These are phyloP conservation scores for Aspergillus sp. DNA, from an alignment of 2,329 filamentous ascomycete genomes.

Conservation along the genomic window DNA sequence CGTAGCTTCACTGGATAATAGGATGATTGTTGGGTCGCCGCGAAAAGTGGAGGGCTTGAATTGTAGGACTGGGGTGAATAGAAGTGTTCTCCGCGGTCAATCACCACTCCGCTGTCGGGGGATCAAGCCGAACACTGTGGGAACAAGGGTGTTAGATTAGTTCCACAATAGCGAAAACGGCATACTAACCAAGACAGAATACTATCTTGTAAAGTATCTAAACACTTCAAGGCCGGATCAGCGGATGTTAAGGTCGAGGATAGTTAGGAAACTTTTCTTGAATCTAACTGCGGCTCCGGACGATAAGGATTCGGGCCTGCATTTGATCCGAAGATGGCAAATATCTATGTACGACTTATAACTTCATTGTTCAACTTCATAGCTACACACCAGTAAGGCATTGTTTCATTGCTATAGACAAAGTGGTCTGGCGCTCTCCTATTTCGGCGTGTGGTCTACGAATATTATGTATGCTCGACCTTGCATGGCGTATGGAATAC, in stretches of 20 bases:
- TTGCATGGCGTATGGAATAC: slow-evolving; percentile 1
- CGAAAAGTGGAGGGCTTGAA: slow-evolving; percentile 4
- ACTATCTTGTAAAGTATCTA: background rate
- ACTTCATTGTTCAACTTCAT: background rate
- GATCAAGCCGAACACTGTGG: slow-evolving; percentile 14
- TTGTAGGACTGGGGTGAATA: slow-evolving; percentile 11
- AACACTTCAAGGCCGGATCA: slow-evolving; percentile 5
- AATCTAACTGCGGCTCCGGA: slow-evolving; percentile 24
- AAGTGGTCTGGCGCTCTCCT: background rate
- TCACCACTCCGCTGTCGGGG: slow-evolving; percentile 16
- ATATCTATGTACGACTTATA: background rate
- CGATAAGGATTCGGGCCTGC: slow-evolving; percentile 31
- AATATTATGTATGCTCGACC: background rate
- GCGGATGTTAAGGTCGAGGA: background rate
- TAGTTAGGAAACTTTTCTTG: slow-evolving; percentile 22
- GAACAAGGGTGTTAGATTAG: slow-evolving; percentile 5
- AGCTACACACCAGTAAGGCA: background rate
- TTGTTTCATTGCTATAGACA: background rate
- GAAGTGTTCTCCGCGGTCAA: slow-evolving; percentile 17
- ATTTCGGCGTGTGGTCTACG: background rate
- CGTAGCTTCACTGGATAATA: slow-evolving; percentile 18
- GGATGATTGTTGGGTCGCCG: background rate
- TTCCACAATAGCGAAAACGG: background rate
- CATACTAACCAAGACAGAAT: slow-evolving; percentile 2
- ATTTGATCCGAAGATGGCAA: slow-evolving; percentile 27